Percentiles rank a stretch among this genome's conserved stretches.
Conservation (phyloP, 73 alveolate species). For the Tetrahymena thermophila region DNA sequence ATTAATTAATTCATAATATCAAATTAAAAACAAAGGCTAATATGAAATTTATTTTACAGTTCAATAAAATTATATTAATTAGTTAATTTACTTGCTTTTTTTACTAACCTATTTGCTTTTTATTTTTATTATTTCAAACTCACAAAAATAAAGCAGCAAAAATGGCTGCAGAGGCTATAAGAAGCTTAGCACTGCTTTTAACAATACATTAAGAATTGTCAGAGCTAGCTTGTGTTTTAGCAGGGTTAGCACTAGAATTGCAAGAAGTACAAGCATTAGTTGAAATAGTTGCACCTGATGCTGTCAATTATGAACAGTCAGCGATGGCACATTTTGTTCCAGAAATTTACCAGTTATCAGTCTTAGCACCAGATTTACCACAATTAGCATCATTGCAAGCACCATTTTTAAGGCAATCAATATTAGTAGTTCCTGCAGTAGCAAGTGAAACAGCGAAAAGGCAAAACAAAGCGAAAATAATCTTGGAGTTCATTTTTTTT, state of each 20-base stretch:
- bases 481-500: neutral
- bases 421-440: neutral
- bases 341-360: neutral
- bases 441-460: neutral
- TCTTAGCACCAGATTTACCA: neutral
- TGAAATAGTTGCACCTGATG: neutral
- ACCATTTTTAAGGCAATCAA: neutral
- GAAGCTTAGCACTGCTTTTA: neutral
- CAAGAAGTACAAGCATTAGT: neutral
- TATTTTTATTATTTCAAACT: neutral
- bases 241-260: neutral
- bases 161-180: neutral
- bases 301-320: too few relatives aligned
- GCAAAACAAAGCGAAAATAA: neutral
- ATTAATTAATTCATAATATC: too few relatives aligned
- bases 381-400: neutral
- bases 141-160: neutral
- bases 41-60: too few relatives aligned
- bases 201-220: neutral
- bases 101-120: too few relatives aligned
- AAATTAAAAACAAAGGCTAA: too few relatives aligned
- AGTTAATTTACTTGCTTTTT: too few relatives aligned
- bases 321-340: neutral
- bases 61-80: too few relatives aligned
- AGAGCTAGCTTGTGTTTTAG: neutral